These are phyloP conservation scores for Neurospora sp. DNA, from an alignment of 495 filamentous ascomycete genomes.

Conservation along the genomic window DNA sequence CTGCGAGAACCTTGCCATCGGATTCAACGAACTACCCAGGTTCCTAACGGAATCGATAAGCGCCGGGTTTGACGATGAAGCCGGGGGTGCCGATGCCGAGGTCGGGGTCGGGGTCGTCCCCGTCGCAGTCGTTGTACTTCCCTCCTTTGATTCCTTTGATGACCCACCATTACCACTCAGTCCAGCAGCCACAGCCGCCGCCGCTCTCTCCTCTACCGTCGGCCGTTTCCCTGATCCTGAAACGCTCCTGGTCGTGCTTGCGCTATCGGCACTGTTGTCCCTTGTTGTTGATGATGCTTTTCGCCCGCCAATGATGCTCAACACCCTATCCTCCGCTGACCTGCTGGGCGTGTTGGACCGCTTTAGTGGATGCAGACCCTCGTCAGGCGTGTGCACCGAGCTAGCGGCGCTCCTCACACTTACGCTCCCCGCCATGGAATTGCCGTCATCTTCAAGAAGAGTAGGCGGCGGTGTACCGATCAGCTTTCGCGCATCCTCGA, in stretches of 20 bases:
- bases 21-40: constrained; percentile 74
- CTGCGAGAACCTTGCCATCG: constrained; percentile 61
- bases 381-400: constrained; percentile 33
- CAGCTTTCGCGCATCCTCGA: constrained; percentile 84
- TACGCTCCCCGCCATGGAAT: not conserved
- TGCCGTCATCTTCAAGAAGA: constrained; percentile 38
- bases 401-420: constrained; percentile 23
- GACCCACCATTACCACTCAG: not conserved
- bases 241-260: constrained; percentile 45
- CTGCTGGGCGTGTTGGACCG: constrained; percentile 22
- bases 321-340: constrained; percentile 42
- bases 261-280: constrained; percentile 70
- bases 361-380: constrained; percentile 12
- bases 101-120: not conserved
- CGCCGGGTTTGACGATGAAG: constrained; percentile 46
- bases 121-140: not conserved
- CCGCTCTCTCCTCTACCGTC: constrained; percentile 23
- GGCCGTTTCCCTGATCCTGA: not conserved
- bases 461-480: constrained; percentile 57
- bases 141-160: constrained; percentile 26
- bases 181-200: constrained; percentile 32
- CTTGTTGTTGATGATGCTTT: constrained; percentile 36
- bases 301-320: constrained; percentile 50
- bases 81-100: constrained; percentile 17
- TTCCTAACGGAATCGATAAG: constrained; percentile 72